A percentile compares a stretch with the other conserved stretches of the same genome.
Conservation (phyloP, 805 yeast genomes). For the Saccharomycodes ludwigii region DNA sequence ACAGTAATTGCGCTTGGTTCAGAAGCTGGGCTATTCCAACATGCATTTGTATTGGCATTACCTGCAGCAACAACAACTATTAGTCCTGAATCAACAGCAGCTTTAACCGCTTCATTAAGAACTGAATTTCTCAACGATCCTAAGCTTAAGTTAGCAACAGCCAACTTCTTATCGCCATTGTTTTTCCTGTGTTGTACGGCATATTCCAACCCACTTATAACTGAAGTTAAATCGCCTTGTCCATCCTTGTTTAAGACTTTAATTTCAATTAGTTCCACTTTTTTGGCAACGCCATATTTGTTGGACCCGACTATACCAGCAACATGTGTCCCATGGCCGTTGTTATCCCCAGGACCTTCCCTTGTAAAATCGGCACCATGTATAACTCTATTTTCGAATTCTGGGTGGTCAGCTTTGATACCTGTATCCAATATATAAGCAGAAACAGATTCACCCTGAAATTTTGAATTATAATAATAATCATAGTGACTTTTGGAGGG, state of each 20-base stretch:
- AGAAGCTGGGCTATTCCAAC: constrained; percentile 78
- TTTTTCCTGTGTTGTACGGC: constrained; percentile 45
- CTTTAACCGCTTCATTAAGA: constrained; percentile 63
- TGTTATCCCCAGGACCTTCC: constrained; percentile 53
- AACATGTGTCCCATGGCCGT: constrained; percentile 92
- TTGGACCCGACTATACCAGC: constrained; percentile 79
- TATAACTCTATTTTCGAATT: constrained; percentile 48
- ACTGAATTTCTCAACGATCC: constrained; percentile 62
- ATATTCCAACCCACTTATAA: constrained; percentile 54
- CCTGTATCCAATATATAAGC: constrained; percentile 85
- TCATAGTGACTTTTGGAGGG: too few relatives aligned
- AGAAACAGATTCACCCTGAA: constrained; percentile 46
- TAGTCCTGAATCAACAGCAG: constrained; percentile 62
- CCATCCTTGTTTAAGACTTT: constrained; percentile 64
- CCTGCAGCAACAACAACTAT: constrained; percentile 81
- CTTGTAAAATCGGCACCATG: constrained; percentile 51
- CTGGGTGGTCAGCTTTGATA: constrained; percentile 46
- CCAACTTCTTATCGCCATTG: constrained; percentile 20
- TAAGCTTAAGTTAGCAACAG: constrained; percentile 69
- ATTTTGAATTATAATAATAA: constrained; percentile 35
- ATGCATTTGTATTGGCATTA: constrained; percentile 65
- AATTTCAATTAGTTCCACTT: constrained; percentile 51
- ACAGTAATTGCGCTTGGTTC: constrained; percentile 62
- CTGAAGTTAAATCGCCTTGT: constrained; percentile 55
- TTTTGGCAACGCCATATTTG: constrained; percentile 75